Evolutionary conservation across 2,329 filamentous ascomycete genomes (phyloP), one percentile per base, ranked within the genome.

Genomic region (Rachicladosporium sp.): DNA sequence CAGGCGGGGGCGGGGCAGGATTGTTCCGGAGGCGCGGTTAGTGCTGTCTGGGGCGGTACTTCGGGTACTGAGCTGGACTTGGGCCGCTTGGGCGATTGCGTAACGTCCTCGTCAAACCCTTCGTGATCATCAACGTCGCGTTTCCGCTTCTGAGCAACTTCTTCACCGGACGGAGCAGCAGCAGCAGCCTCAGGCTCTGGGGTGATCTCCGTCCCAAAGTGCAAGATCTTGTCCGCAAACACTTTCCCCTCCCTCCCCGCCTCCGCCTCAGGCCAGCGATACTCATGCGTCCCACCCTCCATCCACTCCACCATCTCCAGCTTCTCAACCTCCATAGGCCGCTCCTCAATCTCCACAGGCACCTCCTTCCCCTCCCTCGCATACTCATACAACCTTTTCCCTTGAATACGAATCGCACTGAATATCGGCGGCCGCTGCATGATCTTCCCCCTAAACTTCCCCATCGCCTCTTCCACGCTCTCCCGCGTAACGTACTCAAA

Each of bases 341-440:
- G 69, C 39, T 82, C 76, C 57, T 87, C 71, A 43, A 98, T 91
- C 58, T 93, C 82, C 41, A 81, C 70, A 0, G 91, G 91, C 10
- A 94, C 80, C 29, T 84, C 76, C 55, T 82, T 86, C 10, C 91
- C 91, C 58, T 88, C 85, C 36, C 91, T 74, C 12, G 91, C 91
- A 61, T 96, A 96, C 63, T 98, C 88, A 59, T 98, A 98, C 36
- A 95, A 70, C 29, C 85, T 82, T 68, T 95, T 95, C 2, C 91
- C 91, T 50, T 95, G 76, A 61, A 95, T 85, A 60, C 89, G 88
- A 45, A 96, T 69, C 7, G 91, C 91, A 23, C 86, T 94, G 62
- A 88, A 98, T 12, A 98, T 75, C 4, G 89, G 89, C 30, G 91
- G 91, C 50, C 84, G 79, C 67, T 98, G 91, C 67, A 83, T 79